Percentiles rank a stretch among this genome's conserved stretches.
phyloP scores from a whole-genome alignment of 169 alveolate species.

The Cryptosporidium bovis region DNA sequence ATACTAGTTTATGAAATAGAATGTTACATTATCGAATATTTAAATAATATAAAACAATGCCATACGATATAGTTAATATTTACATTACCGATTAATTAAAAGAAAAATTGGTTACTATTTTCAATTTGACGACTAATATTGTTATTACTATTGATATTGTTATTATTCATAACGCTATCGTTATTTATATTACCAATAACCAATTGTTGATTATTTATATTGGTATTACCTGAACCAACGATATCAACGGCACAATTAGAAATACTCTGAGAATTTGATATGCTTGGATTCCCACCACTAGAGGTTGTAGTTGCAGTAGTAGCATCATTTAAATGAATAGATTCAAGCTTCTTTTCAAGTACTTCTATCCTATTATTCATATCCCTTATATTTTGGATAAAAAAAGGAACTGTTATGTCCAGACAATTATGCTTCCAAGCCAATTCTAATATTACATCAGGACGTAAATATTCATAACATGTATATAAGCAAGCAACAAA shows the following conservation, averaged over 20 bases:
- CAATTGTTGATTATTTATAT: background rate
- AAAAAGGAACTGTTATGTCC: slow-evolving; percentile 96
- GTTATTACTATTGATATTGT: too few species aligned
- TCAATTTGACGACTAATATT: too few species aligned
- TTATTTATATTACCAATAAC: too few species aligned
- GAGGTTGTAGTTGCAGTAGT: slow-evolving; percentile 17
- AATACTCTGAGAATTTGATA: slow-evolving; percentile 30
- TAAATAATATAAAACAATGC: too few species aligned
- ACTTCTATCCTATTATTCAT: slow-evolving; percentile 82
- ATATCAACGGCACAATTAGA: slow-evolving; percentile 19
- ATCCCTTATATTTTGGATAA: slow-evolving; percentile 91
- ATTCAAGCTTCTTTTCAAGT: slow-evolving; percentile 84
- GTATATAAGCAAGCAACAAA: slow-evolving; percentile 97
- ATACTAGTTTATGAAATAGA: too few species aligned
- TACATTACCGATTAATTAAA: background rate
- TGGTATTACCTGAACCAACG: background rate
- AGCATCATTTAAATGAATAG: slow-evolving; percentile 75
- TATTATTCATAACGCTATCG: too few species aligned
- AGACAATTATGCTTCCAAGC: slow-evolving; percentile 97
- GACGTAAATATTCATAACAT: slow-evolving; percentile 96
- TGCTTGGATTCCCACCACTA: slow-evolving; percentile 43
- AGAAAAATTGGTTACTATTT: background rate
- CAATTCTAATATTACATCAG: slow-evolving; percentile 97
- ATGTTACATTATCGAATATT: too few species aligned
- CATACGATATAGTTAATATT: background rate